Base-by-base conservation (phyloP, 2,329 filamentous ascomycete genomes). In the Leptosphaerulina australis region DNA sequence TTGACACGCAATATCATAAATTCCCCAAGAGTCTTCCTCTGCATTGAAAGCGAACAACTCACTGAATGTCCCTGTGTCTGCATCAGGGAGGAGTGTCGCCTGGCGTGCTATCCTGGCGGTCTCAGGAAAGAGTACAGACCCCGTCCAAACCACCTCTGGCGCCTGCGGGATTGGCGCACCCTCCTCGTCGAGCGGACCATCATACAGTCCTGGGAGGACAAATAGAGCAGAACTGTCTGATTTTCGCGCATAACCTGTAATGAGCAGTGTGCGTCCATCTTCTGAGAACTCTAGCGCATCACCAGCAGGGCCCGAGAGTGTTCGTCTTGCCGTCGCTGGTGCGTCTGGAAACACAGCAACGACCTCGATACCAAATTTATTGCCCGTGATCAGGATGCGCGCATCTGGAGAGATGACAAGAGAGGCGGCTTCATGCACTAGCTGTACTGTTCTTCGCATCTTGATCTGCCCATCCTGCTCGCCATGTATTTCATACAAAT, bases 361-460 rank as follows among this genome's bases (percentile, higher is more conserved):
- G 0, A 96, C 88, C 70, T 96, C 91, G 55, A 96, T 92, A n/a
- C 89, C 90, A 46, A 89, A 88, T 65, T 91, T 86, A 71, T 92
- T 95, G 6, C 91, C 91, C 12, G 90, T 88, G 18, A 91, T 91
- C 35, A 96, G 75, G 11, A 96, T 88, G 33, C 87, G 85, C 18
- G 90, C 90, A 56, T 88, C 89, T 1, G 91, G 90, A 0, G 91
- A 93, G 22, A 96, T 76, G 12, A 88, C 86, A 58, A 96, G 88
- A 11, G 90, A 85, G 45, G 86, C 84, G 7, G 91, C 90, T 46
- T 84, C 83, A 69, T 94, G 87, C 63, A 93, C 88, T 53, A 96
- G 79, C 35, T 88, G 82, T 48, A 96, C 81, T 24, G 88, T 88
- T 65, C 88, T 83, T 55, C 88, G 83, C 63, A 83, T 86, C 12